Conservation (phyloP, 2,329 filamentous ascomycete genomes). For the Colletotrichum chlorophyti region DNA sequence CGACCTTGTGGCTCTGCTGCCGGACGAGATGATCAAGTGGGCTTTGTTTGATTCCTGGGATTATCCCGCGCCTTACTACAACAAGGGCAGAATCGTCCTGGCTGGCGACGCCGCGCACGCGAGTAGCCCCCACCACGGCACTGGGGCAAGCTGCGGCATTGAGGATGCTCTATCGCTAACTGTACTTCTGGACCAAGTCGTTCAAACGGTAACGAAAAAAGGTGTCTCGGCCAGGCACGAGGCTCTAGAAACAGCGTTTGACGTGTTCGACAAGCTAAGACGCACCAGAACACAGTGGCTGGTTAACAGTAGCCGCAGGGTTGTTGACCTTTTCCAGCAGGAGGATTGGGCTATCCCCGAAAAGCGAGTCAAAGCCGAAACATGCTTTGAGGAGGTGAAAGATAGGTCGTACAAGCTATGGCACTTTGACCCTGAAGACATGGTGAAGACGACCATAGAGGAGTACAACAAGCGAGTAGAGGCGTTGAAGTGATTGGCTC, state of each 20-base stretch:
- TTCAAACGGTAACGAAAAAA: background rate
- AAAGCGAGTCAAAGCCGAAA: background rate
- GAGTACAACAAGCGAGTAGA: background rate
- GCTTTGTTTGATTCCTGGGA: constrained; percentile 22
- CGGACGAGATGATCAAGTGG: constrained; percentile 27
- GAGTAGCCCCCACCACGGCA: constrained; percentile 52
- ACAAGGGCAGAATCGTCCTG: constrained; percentile 44
- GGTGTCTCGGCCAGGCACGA: background rate
- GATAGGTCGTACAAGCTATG: background rate
- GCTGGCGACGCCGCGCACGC: constrained; percentile 57
- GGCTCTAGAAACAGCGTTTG: constrained; percentile 11
- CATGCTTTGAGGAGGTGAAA: background rate
- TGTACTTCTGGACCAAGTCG: background rate
- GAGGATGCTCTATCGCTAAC: constrained; percentile 37
- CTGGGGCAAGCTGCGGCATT: constrained; percentile 50
- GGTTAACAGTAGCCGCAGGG: background rate
- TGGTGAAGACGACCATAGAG: background rate
- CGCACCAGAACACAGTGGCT: background rate
- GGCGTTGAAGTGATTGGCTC: too few relatives aligned
- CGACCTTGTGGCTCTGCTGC: background rate
- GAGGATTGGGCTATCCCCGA: background rate
- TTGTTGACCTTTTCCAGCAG: background rate
- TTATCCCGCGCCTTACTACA: background rate
- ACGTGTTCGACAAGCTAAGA: background rate
- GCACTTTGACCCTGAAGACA: background rate